Base-by-base conservation (phyloP, 371 early-diverging fungal genomes). In the Mucor lusitanicus region DNA sequence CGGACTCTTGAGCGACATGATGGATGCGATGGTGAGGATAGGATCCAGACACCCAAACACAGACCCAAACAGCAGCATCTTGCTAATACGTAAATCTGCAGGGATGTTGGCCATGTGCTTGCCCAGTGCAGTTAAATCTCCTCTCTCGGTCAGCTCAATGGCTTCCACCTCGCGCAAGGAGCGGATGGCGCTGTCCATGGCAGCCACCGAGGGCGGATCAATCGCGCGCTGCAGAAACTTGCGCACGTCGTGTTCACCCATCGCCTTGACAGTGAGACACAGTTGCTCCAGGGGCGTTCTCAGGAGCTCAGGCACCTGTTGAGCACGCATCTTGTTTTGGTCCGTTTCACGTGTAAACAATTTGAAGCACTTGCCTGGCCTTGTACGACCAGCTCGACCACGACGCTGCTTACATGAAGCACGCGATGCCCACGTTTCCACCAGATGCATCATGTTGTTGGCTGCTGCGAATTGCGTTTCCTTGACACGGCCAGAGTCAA, bases 381-480 rank as follows among this genome's bases (percentile, higher is more conserved):
- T 81, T 11, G 93, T 91, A 70, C 98, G 86, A 64, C 99, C 99
- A 0, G 98, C 97, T 68, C 99, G 88, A 67, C 99, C 99, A 17
- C 91, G 82, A 19, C 99, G 89, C 76, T 98, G 99, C 53, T 87
- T 82, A 25, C 92, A 93, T n/a, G 93, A 94, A 3, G 97, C 95
- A 59, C 88, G 82, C 27, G 91, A 86, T 9, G 68, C 94, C 83
- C 57, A 81, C 21, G 82, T 80, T 39, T 81, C 84, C 0, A 81
- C 82, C 0, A 84, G 53, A 55, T 75, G 80, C 77, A 81, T 85
- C 88, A 88, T 86, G 61, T 81, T 85, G 57, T 81, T 86, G 25
- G 78, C 74, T 32, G 83, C 79, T 58, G 92, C 92, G 57, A 80
- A 89, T 33, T 82, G 77, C 0, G 91, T 86, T 65, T 94, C 93